Evolutionary conservation across 2,329 filamentous ascomycete species (phyloP).

Genomic region (Ophiostoma quercus): DNA sequence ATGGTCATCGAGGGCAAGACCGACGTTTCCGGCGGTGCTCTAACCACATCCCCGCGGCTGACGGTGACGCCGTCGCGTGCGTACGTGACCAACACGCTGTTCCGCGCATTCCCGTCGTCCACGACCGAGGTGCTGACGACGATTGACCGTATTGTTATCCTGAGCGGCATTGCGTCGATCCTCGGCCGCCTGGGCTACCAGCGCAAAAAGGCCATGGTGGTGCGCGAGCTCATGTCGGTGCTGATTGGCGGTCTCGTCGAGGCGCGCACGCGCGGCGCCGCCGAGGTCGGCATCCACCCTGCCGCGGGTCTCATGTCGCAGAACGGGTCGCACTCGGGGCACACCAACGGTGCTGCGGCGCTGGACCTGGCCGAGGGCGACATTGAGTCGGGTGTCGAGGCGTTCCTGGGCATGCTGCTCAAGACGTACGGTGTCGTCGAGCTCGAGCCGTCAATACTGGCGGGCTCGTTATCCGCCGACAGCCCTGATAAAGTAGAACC

Average conservation of each 20-base stretch:
- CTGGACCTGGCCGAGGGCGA: conserved; percentile 61
- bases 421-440: conserved; percentile 60
- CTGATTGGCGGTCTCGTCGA: conserved; percentile 82
- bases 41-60: conserved; percentile 52
- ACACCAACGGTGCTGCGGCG: conserved; percentile 47
- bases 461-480: conserved; percentile 10
- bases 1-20: conserved; percentile 58
- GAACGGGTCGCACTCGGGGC: conserved; percentile 40
- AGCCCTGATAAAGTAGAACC: no score
- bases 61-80: conserved; percentile 53
- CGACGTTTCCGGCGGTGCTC: conserved; percentile 34
- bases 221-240: conserved; percentile 77
- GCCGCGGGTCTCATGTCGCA: conserved; percentile 77
- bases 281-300: conserved; percentile 94
- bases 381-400: conserved; percentile 60
- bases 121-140: conserved; percentile 63
- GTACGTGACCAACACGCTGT: conserved; percentile 59
- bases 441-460: conserved; percentile 37
- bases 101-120: conserved; percentile 64
- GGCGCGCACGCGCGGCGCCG: conserved; percentile 84
- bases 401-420: conserved; percentile 57
- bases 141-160: conserved; percentile 69
- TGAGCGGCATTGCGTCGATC: conserved; percentile 84
- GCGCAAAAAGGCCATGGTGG: conserved; percentile 84
- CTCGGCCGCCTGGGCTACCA: conserved; percentile 72